These are phyloP conservation scores for Ailanthus altissimus DNA, from an alignment of 345 rosid species.

Conservation along the genomic window DNA sequence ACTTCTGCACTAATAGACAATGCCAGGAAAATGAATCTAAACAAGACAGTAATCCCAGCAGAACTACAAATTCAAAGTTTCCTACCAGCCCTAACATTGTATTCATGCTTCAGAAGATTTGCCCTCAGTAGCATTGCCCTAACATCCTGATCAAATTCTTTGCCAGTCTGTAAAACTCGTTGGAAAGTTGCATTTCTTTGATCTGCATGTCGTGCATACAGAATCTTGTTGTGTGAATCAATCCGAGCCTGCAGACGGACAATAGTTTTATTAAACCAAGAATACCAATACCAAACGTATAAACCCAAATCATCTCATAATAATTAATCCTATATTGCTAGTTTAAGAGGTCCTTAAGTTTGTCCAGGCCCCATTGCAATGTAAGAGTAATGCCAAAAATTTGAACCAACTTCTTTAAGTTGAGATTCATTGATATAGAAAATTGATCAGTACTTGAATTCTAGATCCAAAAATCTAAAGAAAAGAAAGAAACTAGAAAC, in stretches of 20 bases:
- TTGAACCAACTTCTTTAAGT: background rate
- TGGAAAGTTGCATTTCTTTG: constrained; percentile 96
- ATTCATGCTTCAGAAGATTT: constrained; percentile 82
- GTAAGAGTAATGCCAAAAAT: background rate
- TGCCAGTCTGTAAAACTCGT: constrained; percentile 89
- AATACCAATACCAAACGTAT: background rate
- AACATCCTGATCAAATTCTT: constrained; percentile 85
- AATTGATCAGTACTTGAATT: background rate
- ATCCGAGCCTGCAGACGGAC: constrained; percentile 77
- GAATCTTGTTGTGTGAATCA: constrained; percentile 96
- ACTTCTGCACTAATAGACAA: background rate
- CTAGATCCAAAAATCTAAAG: background rate
- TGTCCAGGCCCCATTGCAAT: background rate
- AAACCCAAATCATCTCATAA: background rate
- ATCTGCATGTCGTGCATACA: constrained; percentile 95
- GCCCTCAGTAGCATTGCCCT: constrained; percentile 87
- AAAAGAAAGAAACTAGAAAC: background rate
- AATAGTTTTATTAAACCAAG: background rate
- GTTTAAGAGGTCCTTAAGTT: background rate
- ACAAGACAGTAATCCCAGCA: constrained; percentile 12
- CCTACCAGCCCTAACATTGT: constrained; percentile 57
- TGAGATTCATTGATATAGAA: background rate
- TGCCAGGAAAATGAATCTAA: constrained; percentile 5
- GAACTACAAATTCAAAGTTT: constrained; percentile 48
- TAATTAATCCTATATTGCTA: background rate